These are phyloP conservation scores for Tinospora cordifolia DNA, from an alignment of 164 flowering plant species.

Conservation along the genomic window DNA sequence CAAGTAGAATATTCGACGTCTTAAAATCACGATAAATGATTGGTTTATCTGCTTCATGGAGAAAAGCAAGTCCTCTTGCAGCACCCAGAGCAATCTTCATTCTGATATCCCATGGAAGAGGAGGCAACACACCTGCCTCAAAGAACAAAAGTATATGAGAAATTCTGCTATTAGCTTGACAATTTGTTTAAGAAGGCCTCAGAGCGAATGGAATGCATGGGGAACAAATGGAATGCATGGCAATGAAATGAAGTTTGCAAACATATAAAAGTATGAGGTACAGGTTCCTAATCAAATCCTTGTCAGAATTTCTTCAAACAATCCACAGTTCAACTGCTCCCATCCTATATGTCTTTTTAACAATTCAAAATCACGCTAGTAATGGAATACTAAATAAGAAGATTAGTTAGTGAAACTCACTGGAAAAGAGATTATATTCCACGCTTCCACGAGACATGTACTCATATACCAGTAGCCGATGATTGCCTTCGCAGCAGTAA, in stretches of 20 bases:
- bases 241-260: too few relatives aligned
- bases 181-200: neutral
- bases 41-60: constrained; percentile 86
- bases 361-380: neutral
- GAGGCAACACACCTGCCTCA: constrained; percentile 52
- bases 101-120: constrained; percentile 17
- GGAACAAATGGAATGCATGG: too few relatives aligned
- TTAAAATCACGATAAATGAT: constrained; percentile 91
- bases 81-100: constrained; percentile 43
- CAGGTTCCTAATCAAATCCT: too few relatives aligned
- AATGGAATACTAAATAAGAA: neutral
- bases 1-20: constrained; percentile 84
- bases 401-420: constrained; percentile 37
- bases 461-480: constrained; percentile 86
- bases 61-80: constrained; percentile 93
- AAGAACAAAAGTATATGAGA: neutral
- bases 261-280: neutral
- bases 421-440: constrained; percentile 77
- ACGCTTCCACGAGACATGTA: constrained; percentile 87
- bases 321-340: neutral
- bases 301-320: neutral
- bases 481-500: constrained; percentile 88
- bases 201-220: too few relatives aligned
- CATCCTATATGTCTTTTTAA: too few relatives aligned
- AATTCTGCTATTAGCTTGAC: neutral